phyloP scores from a whole-genome alignment of 2,329 filamentous ascomycete species.

The Penicillium sp. region DNA sequence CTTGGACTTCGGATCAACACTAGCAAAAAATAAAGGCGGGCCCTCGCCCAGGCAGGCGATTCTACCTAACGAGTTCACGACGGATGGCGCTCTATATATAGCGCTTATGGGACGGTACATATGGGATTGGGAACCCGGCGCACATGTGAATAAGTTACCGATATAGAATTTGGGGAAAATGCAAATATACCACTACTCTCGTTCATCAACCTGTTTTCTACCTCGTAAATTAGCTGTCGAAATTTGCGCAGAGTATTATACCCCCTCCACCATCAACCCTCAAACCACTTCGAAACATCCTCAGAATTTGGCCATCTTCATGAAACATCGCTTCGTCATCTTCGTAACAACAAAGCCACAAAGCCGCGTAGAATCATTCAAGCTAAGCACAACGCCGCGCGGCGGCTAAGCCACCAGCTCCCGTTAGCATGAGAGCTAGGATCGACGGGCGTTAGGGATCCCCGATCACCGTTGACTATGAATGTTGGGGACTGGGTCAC shows the following conservation, averaged over 20 bases:
- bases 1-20: neutral
- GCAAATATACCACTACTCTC: slow-evolving; percentile 1
- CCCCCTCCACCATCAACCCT: neutral
- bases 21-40: slow-evolving; percentile 3
- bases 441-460: neutral
- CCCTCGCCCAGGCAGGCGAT: slow-evolving; percentile 17
- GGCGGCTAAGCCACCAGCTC: neutral
- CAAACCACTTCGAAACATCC: neutral
- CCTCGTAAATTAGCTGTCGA: neutral
- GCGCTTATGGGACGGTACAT: slow-evolving; percentile 10
- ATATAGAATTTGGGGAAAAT: neutral
- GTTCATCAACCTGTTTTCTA: neutral
- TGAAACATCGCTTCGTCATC: neutral
- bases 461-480: neutral
- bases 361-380: neutral
- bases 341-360: neutral
- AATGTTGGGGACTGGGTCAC: no score
- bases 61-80: slow-evolving; percentile 11
- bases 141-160: slow-evolving; percentile 2
- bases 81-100: slow-evolving; percentile 1
- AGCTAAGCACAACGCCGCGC: neutral
- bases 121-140: slow-evolving; percentile 12
- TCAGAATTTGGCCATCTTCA: neutral
- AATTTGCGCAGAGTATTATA: neutral
- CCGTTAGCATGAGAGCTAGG: neutral